Conservation (phyloP, 257 asterid genomes). For the Forsythia viridissima region DNA sequence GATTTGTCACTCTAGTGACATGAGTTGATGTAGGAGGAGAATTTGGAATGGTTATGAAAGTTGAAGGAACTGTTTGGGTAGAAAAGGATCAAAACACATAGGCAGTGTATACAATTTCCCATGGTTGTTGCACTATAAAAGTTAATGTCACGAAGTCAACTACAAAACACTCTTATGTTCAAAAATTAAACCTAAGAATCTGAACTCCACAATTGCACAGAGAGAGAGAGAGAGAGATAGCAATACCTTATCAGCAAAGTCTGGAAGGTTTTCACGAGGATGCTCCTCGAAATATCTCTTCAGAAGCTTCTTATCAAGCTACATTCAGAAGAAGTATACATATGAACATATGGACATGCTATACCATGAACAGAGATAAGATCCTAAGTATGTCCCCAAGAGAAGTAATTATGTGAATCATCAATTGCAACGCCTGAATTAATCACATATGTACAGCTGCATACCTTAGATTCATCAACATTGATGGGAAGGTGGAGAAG, state of each 20-base stretch:
- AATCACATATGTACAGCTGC: conserved; percentile 15
- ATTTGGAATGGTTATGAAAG: neutral
- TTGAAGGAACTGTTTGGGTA: neutral
- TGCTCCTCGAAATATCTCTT: conserved; percentile 71
- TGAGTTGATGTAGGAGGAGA: conserved; percentile 1
- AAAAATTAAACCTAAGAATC: conserved; percentile 5
- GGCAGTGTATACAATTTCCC: neutral
- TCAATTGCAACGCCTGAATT: neutral
- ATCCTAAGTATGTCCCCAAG: neutral
- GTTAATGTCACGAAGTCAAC: conserved; percentile 7
- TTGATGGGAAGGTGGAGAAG: conserved; percentile 93
- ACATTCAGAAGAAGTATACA: conserved; percentile 37
- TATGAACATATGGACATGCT: conserved; percentile 16
- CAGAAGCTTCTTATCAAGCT: conserved; percentile 88
- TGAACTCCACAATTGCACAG: conserved; percentile 1
- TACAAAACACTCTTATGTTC: neutral
- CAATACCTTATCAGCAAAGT: conserved; percentile 84
- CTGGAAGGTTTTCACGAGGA: conserved; percentile 82
- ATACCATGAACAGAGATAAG: neutral
- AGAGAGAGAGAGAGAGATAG: conserved; percentile 7
- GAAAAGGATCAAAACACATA: neutral
- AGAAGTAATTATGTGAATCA: neutral
- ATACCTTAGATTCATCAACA: conserved; percentile 92
- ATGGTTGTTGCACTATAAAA: neutral
- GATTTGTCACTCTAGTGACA: neutral